phyloP scores from a whole-genome alignment of 2,329 filamentous ascomycete genomes.

The Bipolaris cookei region DNA sequence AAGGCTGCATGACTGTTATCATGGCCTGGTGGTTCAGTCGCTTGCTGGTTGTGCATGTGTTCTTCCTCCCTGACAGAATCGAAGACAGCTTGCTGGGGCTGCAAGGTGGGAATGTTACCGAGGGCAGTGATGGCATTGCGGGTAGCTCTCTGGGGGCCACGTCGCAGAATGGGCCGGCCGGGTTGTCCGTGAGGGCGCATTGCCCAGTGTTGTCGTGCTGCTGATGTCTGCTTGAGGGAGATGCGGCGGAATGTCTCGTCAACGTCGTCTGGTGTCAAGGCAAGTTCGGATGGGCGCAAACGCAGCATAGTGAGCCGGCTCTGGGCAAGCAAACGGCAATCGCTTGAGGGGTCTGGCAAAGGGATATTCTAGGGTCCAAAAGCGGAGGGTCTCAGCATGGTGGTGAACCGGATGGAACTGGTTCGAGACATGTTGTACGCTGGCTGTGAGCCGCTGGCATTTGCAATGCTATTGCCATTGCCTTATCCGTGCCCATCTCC shows the following conservation, averaged over 20 bases:
- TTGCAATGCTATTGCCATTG: not conserved
- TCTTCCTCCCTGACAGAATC: constrained; percentile 26
- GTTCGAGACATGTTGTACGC: not conserved
- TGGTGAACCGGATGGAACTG: not conserved
- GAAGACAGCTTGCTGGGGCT: constrained; percentile 32
- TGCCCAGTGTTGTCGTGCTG: constrained; percentile 6
- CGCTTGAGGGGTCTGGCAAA: constrained; percentile 11
- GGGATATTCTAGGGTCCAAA: constrained; percentile 23
- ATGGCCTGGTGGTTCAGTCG: not conserved
- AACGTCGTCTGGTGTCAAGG: constrained; percentile 45
- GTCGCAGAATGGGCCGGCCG: constrained; percentile 33
- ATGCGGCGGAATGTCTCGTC: constrained; percentile 45
- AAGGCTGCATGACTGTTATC: constrained; percentile 3
- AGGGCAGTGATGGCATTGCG: constrained; percentile 38
- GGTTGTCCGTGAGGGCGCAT: constrained; percentile 11
- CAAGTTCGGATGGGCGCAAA: constrained; percentile 45
- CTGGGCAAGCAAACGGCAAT: constrained; percentile 14
- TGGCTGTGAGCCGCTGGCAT: not conserved
- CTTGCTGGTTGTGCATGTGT: constrained; percentile 2
- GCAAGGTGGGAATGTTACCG: constrained; percentile 35
- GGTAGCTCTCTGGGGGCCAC: constrained; percentile 40
- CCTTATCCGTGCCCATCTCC: no score
- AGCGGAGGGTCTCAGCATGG: constrained; percentile 10
- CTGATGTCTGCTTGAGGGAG: constrained; percentile 30
- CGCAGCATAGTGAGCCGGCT: constrained; percentile 41